These are phyloP conservation scores for Solanum hybrid DNA, from an alignment of 305 asterid species.

Conservation along the genomic window DNA sequence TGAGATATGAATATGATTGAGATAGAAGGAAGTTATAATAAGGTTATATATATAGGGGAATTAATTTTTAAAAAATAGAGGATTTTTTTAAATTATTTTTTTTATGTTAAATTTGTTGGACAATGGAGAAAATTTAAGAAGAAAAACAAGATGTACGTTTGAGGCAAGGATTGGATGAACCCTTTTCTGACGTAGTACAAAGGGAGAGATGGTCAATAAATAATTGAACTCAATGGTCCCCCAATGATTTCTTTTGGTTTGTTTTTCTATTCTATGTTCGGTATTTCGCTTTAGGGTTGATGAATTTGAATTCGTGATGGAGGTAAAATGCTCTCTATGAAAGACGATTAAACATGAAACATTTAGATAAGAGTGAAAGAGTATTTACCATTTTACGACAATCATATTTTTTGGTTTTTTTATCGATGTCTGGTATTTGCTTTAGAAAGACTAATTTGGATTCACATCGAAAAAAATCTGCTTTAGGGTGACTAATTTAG, in stretches of 20 bases:
- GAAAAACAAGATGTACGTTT: conserved; percentile 16
- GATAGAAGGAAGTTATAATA: background rate
- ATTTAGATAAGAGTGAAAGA: background rate
- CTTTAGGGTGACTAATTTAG: background rate
- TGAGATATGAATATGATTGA: conserved; percentile 19
- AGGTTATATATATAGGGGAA: conserved; percentile 3
- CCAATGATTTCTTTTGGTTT: background rate
- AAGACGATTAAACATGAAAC: too few species aligned
- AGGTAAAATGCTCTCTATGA: background rate
- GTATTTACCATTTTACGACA: too few species aligned
- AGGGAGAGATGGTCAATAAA: conserved; percentile 38
- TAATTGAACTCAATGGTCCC: conserved; percentile 40
- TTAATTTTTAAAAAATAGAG: background rate
- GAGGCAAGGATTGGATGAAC: conserved; percentile 59
- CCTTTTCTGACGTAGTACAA: conserved; percentile 34
- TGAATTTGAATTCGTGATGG: background rate
- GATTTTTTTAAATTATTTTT: background rate
- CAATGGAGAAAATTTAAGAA: conserved; percentile 6
- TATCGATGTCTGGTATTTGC: too few species aligned
- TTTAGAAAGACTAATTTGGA: too few species aligned
- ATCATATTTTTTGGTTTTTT: too few species aligned
- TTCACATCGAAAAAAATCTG: too few species aligned
- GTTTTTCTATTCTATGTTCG: background rate
- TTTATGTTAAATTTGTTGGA: conserved; percentile 17
- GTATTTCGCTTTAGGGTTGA: background rate